phyloP scores from a whole-genome alignment of 306 rosid species.

The Cajanus cajan region DNA sequence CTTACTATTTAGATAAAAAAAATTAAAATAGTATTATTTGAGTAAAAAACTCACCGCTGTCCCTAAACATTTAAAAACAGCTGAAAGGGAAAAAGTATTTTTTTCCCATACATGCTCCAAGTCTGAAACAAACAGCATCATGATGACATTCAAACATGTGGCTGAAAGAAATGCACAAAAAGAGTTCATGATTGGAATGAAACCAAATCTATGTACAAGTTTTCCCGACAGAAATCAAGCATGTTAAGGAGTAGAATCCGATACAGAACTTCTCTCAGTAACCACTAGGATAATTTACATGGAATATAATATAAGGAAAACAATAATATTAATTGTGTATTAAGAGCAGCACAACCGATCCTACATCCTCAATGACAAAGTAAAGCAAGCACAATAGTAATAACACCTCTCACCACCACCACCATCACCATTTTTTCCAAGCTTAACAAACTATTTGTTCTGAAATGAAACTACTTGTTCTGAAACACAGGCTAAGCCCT shows the following conservation, averaged over 20 bases:
- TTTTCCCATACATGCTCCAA: too few relatives aligned
- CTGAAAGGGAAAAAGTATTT: too few relatives aligned
- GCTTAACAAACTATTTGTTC: conserved; percentile 37
- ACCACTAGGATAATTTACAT: conserved; percentile 38
- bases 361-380: conserved; percentile 25
- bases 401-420: conserved; percentile 6
- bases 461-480: conserved; percentile 42
- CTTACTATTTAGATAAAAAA: too few relatives aligned
- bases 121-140: background rate
- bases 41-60: too few relatives aligned
- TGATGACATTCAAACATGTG: background rate
- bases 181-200: conserved; percentile 24
- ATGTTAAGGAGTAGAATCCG: conserved; percentile 18
- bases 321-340: background rate
- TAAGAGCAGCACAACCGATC: conserved; percentile 24
- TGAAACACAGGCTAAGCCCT: conserved; percentile 71
- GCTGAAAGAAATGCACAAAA: conserved; percentile 18
- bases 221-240: conserved; percentile 28
- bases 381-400: conserved; percentile 14
- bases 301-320: conserved; percentile 24
- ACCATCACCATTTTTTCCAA: background rate
- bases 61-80: too few relatives aligned
- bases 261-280: conserved; percentile 33
- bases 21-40: too few relatives aligned
- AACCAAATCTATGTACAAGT: conserved; percentile 47